A percentile compares a stretch with the other conserved stretches of the same genome.
phyloP scores from a whole-genome alignment of 1,284 basidiomycete genomes.

The Mycena citricolor region DNA sequence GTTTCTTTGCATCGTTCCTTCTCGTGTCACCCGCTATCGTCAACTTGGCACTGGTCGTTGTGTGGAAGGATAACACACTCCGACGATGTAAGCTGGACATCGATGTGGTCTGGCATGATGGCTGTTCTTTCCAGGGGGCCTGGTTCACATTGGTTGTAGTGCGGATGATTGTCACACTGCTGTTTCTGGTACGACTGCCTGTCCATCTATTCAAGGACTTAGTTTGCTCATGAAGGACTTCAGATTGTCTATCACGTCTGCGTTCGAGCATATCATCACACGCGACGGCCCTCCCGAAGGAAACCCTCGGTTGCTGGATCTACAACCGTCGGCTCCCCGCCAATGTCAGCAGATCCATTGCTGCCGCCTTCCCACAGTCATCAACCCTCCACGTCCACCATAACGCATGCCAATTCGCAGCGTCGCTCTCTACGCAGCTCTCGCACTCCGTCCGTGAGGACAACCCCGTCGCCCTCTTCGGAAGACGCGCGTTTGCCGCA shows the following conservation, averaged over 20 bases:
- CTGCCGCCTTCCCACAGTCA: too few species aligned
- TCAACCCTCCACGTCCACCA: slow-evolving; percentile 11
- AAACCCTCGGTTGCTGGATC: too few species aligned
- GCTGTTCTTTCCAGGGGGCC: slow-evolving; percentile 40
- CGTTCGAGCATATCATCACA: slow-evolving; percentile 34
- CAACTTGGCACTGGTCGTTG: slow-evolving; percentile 53
- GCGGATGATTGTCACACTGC: slow-evolving; percentile 51
- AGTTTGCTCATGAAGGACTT: slow-evolving; percentile 22
- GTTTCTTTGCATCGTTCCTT: slow-evolving; percentile 45
- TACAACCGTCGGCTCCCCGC: slow-evolving; percentile 22
- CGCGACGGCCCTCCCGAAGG: slow-evolving; percentile 29
- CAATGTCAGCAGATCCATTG: slow-evolving; percentile 25
- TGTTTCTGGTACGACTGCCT: slow-evolving; percentile 46
- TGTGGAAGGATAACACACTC: slow-evolving; percentile 47
- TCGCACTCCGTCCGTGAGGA: neutral
- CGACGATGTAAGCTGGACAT: slow-evolving; percentile 57
- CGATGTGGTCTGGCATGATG: slow-evolving; percentile 57
- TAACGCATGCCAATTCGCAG: slow-evolving; percentile 27
- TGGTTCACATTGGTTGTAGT: slow-evolving; percentile 54
- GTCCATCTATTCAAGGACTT: slow-evolving; percentile 23
- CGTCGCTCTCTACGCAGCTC: slow-evolving; percentile 21
- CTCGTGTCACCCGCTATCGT: slow-evolving; percentile 49
- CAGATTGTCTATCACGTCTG: slow-evolving; percentile 40
- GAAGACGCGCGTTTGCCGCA: neutral
- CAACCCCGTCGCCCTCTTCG: neutral